Conservation (phyloP, 768 basidiomycete species). For the Rubroboletus satanas region DNA sequence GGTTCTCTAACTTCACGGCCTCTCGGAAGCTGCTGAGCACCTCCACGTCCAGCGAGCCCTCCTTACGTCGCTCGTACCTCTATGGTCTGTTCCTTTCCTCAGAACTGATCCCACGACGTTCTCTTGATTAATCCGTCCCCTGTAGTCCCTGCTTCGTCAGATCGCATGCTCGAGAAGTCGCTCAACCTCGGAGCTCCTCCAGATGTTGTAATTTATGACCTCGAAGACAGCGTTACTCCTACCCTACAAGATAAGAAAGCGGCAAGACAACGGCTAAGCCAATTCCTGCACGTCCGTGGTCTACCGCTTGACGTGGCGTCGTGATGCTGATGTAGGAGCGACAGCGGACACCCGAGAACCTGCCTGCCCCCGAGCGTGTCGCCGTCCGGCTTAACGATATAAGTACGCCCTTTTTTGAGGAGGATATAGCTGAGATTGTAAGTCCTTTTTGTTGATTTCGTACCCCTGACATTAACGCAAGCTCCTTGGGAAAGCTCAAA, state of each 20-base stretch:
- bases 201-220: constrained; percentile 81
- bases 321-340: constrained; percentile 15
- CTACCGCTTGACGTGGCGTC: constrained; percentile 1
- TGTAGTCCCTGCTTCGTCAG: constrained; percentile 73
- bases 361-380: constrained; percentile 48
- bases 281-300: constrained; percentile 52
- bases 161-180: constrained; percentile 80
- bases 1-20: not conserved
- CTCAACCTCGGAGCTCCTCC: constrained; percentile 45
- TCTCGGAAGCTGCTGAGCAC: constrained; percentile 16
- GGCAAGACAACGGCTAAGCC: constrained; percentile 51
- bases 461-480: constrained; percentile 1
- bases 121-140: not conserved
- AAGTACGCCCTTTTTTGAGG: constrained; percentile 58
- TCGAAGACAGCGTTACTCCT: constrained; percentile 83
- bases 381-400: constrained; percentile 71
- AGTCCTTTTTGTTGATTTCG: constrained; percentile 12
- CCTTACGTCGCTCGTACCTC: constrained; percentile 55
- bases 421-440: constrained; percentile 63
- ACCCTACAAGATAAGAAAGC: constrained; percentile 50
- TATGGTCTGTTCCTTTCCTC: constrained; percentile 38
- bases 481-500: constrained; percentile 36
- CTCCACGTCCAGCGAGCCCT: constrained; percentile 11
- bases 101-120: not conserved
- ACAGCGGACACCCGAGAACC: constrained; percentile 28